A percentile compares a stretch with the other conserved stretches of the same genome.
Evolutionary conservation across 305 asterid species (phyloP).

Genomic region (Ilex paraguariensis): DNA sequence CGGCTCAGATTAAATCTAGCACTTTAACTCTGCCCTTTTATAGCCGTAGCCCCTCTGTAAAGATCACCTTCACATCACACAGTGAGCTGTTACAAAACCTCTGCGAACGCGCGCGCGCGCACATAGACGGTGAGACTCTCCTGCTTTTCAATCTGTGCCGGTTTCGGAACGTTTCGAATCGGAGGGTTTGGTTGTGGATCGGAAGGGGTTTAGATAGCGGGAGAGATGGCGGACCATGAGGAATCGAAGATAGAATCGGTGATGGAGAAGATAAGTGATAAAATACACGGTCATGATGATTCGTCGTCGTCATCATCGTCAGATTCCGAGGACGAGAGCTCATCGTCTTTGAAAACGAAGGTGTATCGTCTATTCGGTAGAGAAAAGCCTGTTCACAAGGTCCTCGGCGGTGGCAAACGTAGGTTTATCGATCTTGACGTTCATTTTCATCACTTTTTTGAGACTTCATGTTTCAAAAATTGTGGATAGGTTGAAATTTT

Average conservation of each 20-base stretch:
- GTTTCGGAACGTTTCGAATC: too few relatives aligned
- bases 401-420: conserved; percentile 88
- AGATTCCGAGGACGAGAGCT: conserved; percentile 52
- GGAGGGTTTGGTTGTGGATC: too few relatives aligned
- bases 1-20: too few relatives aligned
- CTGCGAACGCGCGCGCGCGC: background rate
- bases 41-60: too few relatives aligned
- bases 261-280: conserved; percentile 48
- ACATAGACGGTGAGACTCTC: too few relatives aligned
- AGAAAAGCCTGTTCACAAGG: conserved; percentile 62
- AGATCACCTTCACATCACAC: background rate
- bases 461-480: too few relatives aligned
- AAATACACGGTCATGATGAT: conserved; percentile 32
- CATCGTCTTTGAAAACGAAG: conserved; percentile 41
- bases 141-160: too few relatives aligned
- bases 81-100: background rate
- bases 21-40: too few relatives aligned
- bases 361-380: conserved; percentile 64
- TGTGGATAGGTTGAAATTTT: background rate
- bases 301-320: conserved; percentile 55
- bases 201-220: background rate
- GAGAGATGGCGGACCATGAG: conserved; percentile 34
- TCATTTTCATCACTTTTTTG: background rate
- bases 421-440: conserved; percentile 8
- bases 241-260: conserved; percentile 55